These are phyloP conservation scores for Didymella lethalis DNA, from an alignment of 2,329 filamentous ascomycete species.

Conservation along the genomic window DNA sequence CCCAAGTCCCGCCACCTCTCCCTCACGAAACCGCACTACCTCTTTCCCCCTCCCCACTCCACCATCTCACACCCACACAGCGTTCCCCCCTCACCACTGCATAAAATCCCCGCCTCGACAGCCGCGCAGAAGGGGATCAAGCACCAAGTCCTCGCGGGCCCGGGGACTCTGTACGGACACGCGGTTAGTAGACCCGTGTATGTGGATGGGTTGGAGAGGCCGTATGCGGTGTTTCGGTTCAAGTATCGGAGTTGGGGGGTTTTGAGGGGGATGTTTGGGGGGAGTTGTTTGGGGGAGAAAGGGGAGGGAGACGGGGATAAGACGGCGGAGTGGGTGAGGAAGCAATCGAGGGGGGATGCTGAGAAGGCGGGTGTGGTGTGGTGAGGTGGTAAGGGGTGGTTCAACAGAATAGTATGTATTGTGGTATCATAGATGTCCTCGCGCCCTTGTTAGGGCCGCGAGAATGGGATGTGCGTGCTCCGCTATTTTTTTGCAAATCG, in stretches of 20 bases:
- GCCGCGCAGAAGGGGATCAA: neutral
- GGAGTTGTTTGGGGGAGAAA: slow-evolving; percentile 22
- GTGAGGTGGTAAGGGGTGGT: neutral
- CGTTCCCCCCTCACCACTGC: neutral
- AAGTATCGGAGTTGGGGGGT: slow-evolving; percentile 51
- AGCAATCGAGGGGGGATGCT: slow-evolving; percentile 19
- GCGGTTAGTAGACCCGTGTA: slow-evolving; percentile 50
- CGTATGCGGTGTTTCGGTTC: slow-evolving; percentile 60
- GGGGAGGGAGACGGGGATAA: slow-evolving; percentile 23
- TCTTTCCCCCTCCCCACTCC: slow-evolving; percentile 23
- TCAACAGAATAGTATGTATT: slow-evolving; percentile 6
- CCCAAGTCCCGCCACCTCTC: slow-evolving; percentile 19
- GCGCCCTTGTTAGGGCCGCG: neutral
- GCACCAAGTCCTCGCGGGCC: slow-evolving; percentile 7
- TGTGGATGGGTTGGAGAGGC: slow-evolving; percentile 47
- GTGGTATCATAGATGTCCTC: slow-evolving; percentile 18
- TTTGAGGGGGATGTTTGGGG: slow-evolving; percentile 37
- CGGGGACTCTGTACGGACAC: slow-evolving; percentile 48
- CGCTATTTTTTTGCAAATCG: slow-evolving; percentile 14
- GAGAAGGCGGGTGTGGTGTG: neutral
- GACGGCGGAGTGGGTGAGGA: slow-evolving; percentile 35
- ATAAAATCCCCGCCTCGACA: neutral
- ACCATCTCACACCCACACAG: neutral
- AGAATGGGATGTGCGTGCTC: slow-evolving; percentile 16
- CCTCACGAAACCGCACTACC: slow-evolving; percentile 44